Base-by-base conservation (phyloP, 75 land plant species). In the Cupressus sempervirens region DNA sequence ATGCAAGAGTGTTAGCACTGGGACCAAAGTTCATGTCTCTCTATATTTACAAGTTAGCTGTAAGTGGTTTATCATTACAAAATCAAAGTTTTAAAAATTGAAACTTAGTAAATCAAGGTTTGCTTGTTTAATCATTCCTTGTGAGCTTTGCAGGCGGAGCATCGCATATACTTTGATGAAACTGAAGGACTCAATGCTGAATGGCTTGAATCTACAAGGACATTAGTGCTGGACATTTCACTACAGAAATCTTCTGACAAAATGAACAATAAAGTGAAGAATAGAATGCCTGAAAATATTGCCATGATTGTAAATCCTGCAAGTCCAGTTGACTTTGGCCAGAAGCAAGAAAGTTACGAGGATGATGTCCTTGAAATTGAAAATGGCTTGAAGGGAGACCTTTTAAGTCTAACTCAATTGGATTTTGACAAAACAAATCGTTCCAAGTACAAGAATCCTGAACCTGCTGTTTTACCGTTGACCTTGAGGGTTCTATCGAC, bases 1-100 rank as follows among this genome's bases (percentile, higher is more conserved):
- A 97, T 86, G 98, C 98, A 41, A 87, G 99, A 81, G 98, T 97
- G 29, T 84, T 97, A 84, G 96, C 93, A 53, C 85, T 97, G 76
- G 99, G 99, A 0, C 98, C 99, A 48, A 94, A 90, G 87, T 97
- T 93, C 85, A 96, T 97, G 94, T 89, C 98, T 23, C 83, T 97
- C 23, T 97, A 97, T 83, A 92, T 97, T 10, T 85, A 87, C 35
- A 92, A 91, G 68, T 84, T 97, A 76, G 95, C 92, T 83, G 99
- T 97, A 89, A 87, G 95, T 82, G 34, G 34, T 53, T 52, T 35
- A 77, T 82, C 16, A 2, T 50, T 54, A 50, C 68, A 45, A 41
- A 35, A 68, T 84, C n/a, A 20, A 13, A 14, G 81, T 16, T 4
- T 82, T 56, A 41, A 80, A 30, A 36, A 84, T 52, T 73, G 8